Base-by-base conservation (phyloP, 768 basidiomycete genomes). In the Clitopilus hobsonii region DNA sequence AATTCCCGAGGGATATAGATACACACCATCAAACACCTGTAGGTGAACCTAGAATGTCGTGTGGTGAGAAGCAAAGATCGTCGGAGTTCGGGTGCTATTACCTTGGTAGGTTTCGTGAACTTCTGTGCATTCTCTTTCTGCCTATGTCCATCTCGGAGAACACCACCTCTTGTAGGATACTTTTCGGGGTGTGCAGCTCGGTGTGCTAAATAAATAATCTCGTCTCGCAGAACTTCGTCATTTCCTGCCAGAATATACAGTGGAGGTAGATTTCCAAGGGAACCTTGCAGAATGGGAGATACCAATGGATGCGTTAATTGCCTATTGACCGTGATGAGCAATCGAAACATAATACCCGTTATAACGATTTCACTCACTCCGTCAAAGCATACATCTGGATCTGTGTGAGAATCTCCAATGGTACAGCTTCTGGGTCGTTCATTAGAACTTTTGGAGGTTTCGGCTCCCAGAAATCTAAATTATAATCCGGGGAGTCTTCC, bases 351-450 rank as follows among this genome's bases (percentile, higher is more conserved):
- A 23, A 23, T 54, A 38, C 60, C 55, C 53, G 51, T 20, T 6
- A 52, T 24, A 10, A 25, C 53, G 45, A n/a, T n/a, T 57, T 32
- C 11, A 70, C 81, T 52, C 73, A 87, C 78, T 86, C 85, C 32
- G 84, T 91, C 1, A 84, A 81, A 3, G 86, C 86, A 65, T 91
- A 91, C 13, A 89, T 72, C 67, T 93, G 91, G 14, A 91, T 90
- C 61, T 89, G 88, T 1, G 83, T 76, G 18, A 69, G 74, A 24
- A 83, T 56, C 58, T 83, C 81, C 51, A 82, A 62, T 0, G 81
- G 79, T 0, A 66, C 61, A 5, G 67, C 69, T 14, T 73, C 59
- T 0, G 76, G 70, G 61, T 80, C 67, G 16, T 78, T 67, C 79
- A 82, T 82, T 23, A 81, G 67, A 2, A 83, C 77, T 61, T 81